These are phyloP conservation scores for Helotiales sp. DNA, from an alignment of 2,329 filamentous ascomycete genomes.

Conservation along the genomic window DNA sequence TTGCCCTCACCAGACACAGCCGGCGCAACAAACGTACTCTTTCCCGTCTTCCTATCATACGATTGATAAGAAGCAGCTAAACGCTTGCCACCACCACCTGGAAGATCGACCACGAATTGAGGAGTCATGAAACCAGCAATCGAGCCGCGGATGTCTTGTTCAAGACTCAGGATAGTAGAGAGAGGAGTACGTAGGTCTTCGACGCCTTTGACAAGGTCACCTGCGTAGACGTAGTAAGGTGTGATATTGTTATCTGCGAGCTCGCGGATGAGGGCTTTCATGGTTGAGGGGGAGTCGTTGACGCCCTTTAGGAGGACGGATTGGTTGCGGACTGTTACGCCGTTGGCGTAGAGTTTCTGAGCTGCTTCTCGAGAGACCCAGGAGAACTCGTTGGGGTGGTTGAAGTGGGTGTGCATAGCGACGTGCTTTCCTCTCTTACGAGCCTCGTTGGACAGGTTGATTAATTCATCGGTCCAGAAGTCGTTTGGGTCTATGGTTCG, in stretches of 20 bases:
- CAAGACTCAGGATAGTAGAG: constrained; percentile 56
- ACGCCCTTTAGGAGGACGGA: constrained; percentile 58
- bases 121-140: constrained; percentile 65
- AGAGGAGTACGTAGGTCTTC: constrained; percentile 65
- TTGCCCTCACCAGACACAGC: constrained; percentile 48
- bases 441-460: constrained; percentile 51
- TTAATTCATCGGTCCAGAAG: constrained; percentile 52
- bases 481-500: constrained; percentile 54
- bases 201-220: constrained; percentile 59
- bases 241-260: constrained; percentile 57
- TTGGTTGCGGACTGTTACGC: constrained; percentile 60
- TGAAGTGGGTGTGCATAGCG: constrained; percentile 66
- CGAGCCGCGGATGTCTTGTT: constrained; percentile 56
- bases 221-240: constrained; percentile 67
- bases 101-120: constrained; percentile 62
- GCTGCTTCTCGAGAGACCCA: constrained; percentile 57
- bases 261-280: constrained; percentile 52
- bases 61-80: constrained; percentile 52
- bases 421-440: constrained; percentile 56
- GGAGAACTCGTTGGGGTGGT: constrained; percentile 61
- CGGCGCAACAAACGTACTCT: constrained; percentile 57
- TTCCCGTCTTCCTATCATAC: constrained; percentile 54
- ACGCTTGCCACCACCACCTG: constrained; percentile 63
- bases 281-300: constrained; percentile 55
- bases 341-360: constrained; percentile 48